These are phyloP conservation scores for Lipomyces japonicus DNA, from an alignment of 805 yeast species.

Conservation along the genomic window DNA sequence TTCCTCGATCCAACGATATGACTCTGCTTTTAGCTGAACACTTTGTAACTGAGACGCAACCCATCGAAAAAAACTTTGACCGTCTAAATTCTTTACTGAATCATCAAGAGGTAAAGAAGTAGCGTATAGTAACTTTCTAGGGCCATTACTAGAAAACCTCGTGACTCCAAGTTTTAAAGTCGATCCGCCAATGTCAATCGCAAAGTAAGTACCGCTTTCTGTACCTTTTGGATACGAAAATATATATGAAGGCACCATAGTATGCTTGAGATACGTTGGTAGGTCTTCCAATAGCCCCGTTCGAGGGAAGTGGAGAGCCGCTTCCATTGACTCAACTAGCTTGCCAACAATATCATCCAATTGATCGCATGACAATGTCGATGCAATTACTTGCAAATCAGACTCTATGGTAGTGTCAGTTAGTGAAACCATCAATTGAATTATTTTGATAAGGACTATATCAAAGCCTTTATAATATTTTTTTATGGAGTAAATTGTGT, in stretches of 20 bases:
- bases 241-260: slow-evolving; percentile 80
- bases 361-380: slow-evolving; percentile 10
- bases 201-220: slow-evolving; percentile 69
- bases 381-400: slow-evolving; percentile 18
- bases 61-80: slow-evolving; percentile 36
- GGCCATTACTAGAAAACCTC: slow-evolving; percentile 42
- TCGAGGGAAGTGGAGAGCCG: slow-evolving; percentile 6
- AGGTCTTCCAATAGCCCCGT: background rate
- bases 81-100: slow-evolving; percentile 31
- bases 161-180: slow-evolving; percentile 88
- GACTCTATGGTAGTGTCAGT: slow-evolving; percentile 6
- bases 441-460: background rate
- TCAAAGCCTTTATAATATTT: too few species aligned
- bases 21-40: slow-evolving; percentile 6
- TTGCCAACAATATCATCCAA: slow-evolving; percentile 14
- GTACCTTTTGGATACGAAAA: slow-evolving; percentile 73
- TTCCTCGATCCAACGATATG: slow-evolving; percentile 8
- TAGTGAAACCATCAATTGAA: slow-evolving; percentile 1
- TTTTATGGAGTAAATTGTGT: too few species aligned
- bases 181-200: slow-evolving; percentile 91
- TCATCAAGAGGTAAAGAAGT: slow-evolving; percentile 28
- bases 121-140: slow-evolving; percentile 23
- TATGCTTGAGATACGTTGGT: slow-evolving; percentile 4
- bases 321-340: slow-evolving; percentile 18
- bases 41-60: slow-evolving; percentile 32